Evolutionary conservation across 345 rosid genomes (phyloP).

Genomic region (Fremontodendron californicum): DNA sequence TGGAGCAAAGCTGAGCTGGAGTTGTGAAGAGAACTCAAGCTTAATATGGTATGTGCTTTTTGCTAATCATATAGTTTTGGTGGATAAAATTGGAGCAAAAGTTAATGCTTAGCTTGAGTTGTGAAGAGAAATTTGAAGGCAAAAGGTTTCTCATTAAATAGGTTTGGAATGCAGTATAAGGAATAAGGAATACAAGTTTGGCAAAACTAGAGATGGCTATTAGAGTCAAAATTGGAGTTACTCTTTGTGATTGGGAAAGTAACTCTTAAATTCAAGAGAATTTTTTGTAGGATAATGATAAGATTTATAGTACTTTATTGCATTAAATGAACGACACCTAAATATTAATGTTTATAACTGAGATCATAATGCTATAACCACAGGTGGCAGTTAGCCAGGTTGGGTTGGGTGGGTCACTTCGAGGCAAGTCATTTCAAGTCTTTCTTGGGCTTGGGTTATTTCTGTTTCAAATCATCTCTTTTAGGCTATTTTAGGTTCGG

Average conservation of each 20-base stretch:
- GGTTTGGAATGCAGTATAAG: neutral
- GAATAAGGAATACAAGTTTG: neutral
- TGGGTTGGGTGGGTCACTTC: neutral
- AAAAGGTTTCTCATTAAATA: neutral
- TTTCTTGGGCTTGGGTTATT: neutral
- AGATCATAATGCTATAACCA: neutral
- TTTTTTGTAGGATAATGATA: neutral
- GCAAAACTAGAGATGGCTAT: neutral
- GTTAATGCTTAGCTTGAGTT: neutral
- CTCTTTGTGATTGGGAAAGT: neutral
- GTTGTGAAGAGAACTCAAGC: neutral
- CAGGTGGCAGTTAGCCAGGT: neutral
- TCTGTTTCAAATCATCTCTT: too few relatives aligned
- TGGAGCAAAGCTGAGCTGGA: neutral
- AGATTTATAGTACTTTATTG: neutral
- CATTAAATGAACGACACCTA: neutral
- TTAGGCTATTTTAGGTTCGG: neutral
- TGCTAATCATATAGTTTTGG: neutral
- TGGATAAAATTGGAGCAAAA: neutral
- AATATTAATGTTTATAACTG: neutral
- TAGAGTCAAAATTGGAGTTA: neutral
- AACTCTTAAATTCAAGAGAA: neutral
- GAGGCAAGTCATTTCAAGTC: neutral
- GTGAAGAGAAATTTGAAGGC: neutral
- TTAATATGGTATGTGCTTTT: neutral